Conservation (phyloP, 2,329 filamentous ascomycete genomes). For the Neospermospora avenae region DNA sequence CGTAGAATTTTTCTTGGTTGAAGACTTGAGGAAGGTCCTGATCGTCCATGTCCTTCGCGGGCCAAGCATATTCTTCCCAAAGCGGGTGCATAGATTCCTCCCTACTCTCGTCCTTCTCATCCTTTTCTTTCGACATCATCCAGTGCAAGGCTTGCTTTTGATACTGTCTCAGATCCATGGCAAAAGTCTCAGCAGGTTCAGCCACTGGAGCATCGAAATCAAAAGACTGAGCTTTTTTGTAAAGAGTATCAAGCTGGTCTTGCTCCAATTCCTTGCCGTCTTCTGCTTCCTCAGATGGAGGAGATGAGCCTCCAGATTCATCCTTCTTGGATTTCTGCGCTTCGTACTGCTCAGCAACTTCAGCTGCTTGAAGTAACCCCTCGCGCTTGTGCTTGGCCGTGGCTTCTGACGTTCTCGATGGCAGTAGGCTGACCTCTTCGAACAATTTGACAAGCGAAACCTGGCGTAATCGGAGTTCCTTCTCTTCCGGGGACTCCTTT, state of each 20-base stretch:
- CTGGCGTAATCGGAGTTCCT: constrained; percentile 76
- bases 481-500: constrained; percentile 82
- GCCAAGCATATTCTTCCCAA: constrained; percentile 96
- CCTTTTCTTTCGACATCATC: constrained; percentile 93
- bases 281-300: constrained; percentile 59
- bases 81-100: constrained; percentile 90
- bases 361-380: constrained; percentile 80
- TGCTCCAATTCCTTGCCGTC: constrained; percentile 91
- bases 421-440: constrained; percentile 80
- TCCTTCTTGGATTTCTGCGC: constrained; percentile 46
- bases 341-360: constrained; percentile 76
- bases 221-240: constrained; percentile 94
- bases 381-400: constrained; percentile 79
- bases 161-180: constrained; percentile 81
- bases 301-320: constrained; percentile 38
- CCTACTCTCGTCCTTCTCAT: constrained; percentile 62
- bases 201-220: constrained; percentile 89
- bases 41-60: constrained; percentile 81
- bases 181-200: constrained; percentile 78
- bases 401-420: constrained; percentile 68
- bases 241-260: constrained; percentile 89
- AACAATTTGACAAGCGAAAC: constrained; percentile 86
- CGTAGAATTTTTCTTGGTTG: constrained; percentile 75
- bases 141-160: constrained; percentile 94
- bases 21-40: constrained; percentile 64